Base-by-base conservation (phyloP, 2,329 filamentous ascomycete species). In the Calonectria naviculata region DNA sequence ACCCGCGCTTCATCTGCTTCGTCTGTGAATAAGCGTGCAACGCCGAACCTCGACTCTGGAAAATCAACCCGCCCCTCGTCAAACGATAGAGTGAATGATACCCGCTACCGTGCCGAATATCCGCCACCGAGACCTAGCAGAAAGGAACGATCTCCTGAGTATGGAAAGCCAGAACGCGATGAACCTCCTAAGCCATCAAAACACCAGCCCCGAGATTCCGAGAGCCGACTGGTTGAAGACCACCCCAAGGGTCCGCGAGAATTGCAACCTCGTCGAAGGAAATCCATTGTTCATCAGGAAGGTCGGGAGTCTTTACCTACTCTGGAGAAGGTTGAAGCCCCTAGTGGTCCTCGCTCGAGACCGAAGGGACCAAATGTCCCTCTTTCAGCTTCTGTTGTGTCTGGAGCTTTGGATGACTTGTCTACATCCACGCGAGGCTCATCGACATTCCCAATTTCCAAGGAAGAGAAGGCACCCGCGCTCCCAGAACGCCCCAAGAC, bases 201-300 rank as follows among this genome's bases (percentile, higher is more conserved):
- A 19, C 66, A 70, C 41, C 54, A 61, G 15, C 78, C 71, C 63
- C 79, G 61, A 76, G 79, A 74, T 71, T 78, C 8, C 75, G 76
- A 78, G 26, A 84, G 79, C 21, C 82, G 82, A 38, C 85, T 84
- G 3, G 83, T 82, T 29, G 85, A 86, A 24, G 85, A 86, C 12
- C 76, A 81, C 36, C 71, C 79, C 13, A 83, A 79, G 66, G 76
- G 75, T 3, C 74, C 79, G 24, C 73, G 80, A 67, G 58, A 80
- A 67, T 63, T 80, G 42, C 75, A 77, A 9, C 75, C 77, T 41
- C 80, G 79, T n/a, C 79, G 80, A 8, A 80, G 81, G 34, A 82
- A 81, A 66, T 83, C 83, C 2, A 71, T 82, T 13, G 73, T 83
- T 3, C 71, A 81, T 13, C 84, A 85, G 64, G 83, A 84, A 4